Evolutionary conservation across 352 stramenopile genomes (phyloP), one percentile per base, ranked within the genome.

Genomic region (Globisporangium nodosum): DNA sequence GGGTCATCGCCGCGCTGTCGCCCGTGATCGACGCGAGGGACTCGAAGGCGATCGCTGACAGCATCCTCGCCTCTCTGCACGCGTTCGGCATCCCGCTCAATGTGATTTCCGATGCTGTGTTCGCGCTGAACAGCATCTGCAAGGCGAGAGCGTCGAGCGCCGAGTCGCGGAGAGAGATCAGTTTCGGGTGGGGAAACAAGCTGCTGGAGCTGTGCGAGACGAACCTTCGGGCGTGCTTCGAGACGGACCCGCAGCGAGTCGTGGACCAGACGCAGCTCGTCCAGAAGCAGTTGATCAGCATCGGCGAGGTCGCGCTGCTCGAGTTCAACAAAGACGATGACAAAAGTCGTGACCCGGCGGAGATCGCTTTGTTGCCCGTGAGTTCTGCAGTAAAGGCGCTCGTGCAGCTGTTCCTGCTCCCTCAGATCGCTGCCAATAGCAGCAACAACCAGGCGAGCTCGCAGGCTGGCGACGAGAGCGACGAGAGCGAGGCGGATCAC

Each of bases 271-370:
- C 76, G 4, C 63, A 60, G 16, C 52, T 88, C 21, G 54, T 94
- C 40, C 81, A 95, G 61, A 90, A 90, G 39, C 81, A 90, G 54
- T 61, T 95, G 3, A 88, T 91, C 49, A 87, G 70, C 16, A 80
- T 95, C 39, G 86, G 86, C 31, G 84, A 95, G 63, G 68, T 95
- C 30, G 72, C 78, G 15, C 54, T 94, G 18, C 73, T 94, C 16
- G 85, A 92, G 54, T 92, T 94, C 52, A 76, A 83, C 55, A 85
- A 92, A 54, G 67, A 90, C 46, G 74, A 79, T 40, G 78, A 92
- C n/a, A 88, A 84, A 54, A 71, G 59, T 21, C 61, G 63, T n/a
- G 69, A 81, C 54, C 61, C 61, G 31, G 40, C 63, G 0, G 63
- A 73, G 13, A 64, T 82, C 3, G 77, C 76, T 0, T 62, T 94